phyloP scores from a whole-genome alignment of 2,329 filamentous ascomycete genomes.

The Fusarium euwallaceae region DNA sequence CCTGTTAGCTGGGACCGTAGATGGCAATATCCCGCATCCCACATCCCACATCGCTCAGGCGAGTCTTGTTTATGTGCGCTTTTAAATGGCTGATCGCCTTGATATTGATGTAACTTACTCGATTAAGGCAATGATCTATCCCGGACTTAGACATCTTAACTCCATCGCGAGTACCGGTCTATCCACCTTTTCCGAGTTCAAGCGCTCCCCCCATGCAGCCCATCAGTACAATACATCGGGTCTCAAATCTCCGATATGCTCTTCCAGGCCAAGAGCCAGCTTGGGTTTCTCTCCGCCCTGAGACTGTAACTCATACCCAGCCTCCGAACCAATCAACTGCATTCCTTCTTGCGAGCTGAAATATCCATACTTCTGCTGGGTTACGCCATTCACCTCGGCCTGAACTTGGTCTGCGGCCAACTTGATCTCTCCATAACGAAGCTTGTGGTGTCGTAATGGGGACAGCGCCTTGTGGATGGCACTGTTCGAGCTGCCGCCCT shows the following conservation, averaged over 20 bases:
- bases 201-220: not conserved
- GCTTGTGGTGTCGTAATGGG: not conserved
- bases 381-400: not conserved
- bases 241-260: not conserved
- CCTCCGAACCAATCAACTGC: not conserved
- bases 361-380: not conserved
- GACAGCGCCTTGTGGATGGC: not conserved
- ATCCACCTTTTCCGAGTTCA: not conserved
- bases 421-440: not conserved
- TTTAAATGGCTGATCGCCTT: not conserved
- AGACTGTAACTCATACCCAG: not conserved
- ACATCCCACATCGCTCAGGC: not conserved
- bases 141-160: not conserved
- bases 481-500: not conserved
- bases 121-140: not conserved
- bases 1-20: not conserved
- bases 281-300: not conserved
- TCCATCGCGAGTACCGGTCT: not conserved
- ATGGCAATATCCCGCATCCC: not conserved
- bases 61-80: not conserved
- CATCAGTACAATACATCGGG: not conserved
- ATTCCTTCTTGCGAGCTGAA: not conserved
- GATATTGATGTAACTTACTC: not conserved
- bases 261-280: not conserved
- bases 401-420: not conserved